Percentiles rank a stretch among this genome's conserved stretches.
Evolutionary conservation across 495 filamentous ascomycete species (phyloP).

Genomic region (Penicillium goetzii): DNA sequence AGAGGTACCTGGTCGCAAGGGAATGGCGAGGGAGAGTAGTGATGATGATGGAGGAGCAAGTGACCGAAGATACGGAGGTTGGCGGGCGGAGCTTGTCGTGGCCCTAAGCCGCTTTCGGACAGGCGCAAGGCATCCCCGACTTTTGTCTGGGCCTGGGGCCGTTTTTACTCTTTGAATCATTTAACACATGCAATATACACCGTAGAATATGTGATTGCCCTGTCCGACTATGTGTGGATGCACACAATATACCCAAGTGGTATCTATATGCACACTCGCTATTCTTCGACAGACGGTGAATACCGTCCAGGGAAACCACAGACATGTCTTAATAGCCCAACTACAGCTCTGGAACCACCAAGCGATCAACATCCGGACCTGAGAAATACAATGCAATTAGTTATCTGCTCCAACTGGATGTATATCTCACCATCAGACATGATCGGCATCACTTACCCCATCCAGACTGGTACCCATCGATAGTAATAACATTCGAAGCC

Average conservation of each 20-base stretch:
- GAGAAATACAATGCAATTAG: neutral
- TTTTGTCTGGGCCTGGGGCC: neutral
- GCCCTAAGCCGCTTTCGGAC: constrained; percentile 43
- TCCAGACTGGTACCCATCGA: neutral
- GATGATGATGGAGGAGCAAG: constrained; percentile 11
- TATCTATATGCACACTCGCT: neutral
- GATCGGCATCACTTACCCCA: constrained; percentile 7
- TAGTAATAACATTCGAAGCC: neutral
- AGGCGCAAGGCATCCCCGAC: constrained; percentile 11
- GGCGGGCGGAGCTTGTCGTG: constrained; percentile 36
- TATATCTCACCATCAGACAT: neutral
- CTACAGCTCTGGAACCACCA: constrained; percentile 5
- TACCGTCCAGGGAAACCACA: neutral
- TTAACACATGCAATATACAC: neutral
- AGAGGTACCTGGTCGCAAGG: neutral
- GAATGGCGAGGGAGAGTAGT: constrained; percentile 19
- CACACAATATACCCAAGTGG: neutral
- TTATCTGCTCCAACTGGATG: neutral
- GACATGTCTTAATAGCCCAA: neutral
- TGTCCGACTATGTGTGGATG: neutral
- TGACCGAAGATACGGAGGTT: constrained; percentile 33
- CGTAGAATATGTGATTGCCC: neutral
- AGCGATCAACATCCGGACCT: constrained; percentile 3
- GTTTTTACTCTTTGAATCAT: neutral
- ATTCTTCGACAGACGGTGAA: neutral